Evolutionary conservation across 2,329 filamentous ascomycete genomes (phyloP), one percentile per base, ranked within the genome.

Genomic region (Fusarium sp.): DNA sequence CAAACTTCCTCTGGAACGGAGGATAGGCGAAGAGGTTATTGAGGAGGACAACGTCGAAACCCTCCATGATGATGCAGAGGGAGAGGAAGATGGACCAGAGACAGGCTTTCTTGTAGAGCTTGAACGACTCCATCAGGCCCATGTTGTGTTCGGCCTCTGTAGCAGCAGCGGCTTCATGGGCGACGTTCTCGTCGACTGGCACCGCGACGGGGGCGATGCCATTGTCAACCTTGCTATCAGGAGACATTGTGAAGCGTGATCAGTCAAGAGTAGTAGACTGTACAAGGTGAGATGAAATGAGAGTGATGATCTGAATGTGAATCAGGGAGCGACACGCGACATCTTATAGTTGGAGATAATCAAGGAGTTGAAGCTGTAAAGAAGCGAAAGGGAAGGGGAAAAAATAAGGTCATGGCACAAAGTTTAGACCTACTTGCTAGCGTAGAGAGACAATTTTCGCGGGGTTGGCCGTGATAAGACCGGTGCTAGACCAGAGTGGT

Each of bases 21-120:
- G 74, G 82, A 71, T 83, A 84, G 22, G 81, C 83, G 45, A 81
- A 85, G 66, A 86, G 82, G 38, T 81, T 83, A 39, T 74, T 78
- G 50, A 86, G 77, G 1, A 86, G 77, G 26, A 77, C 76, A 7
- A 78, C 61, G 64, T 86, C 85, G 65, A 86, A 83, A 2, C 82
- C 81, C 28, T 83, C 82, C 82, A 83, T 83, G 41, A 83, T 70
- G 9, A 83, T 81, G 13, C 80, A 82, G 1, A 80, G 74, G 11
- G 82, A 83, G 28, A 83, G 64, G 45, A 83, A 79, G 58, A 82
- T 64, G 33, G 81, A 83, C 81, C 81, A 83, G 12, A 81, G 59
- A 33, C 78, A 80, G 3, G 82, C 82, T 57, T 81, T 82, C 41
- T 63, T 72, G 72, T 83, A 86, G 14, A 86, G 79, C 65, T 79